Percentiles rank a stretch among this genome's conserved stretches.
These are phyloP conservation scores for Paramecium pentaurelia DNA, from an alignment of 73 alveolate species.

Conservation along the genomic window DNA sequence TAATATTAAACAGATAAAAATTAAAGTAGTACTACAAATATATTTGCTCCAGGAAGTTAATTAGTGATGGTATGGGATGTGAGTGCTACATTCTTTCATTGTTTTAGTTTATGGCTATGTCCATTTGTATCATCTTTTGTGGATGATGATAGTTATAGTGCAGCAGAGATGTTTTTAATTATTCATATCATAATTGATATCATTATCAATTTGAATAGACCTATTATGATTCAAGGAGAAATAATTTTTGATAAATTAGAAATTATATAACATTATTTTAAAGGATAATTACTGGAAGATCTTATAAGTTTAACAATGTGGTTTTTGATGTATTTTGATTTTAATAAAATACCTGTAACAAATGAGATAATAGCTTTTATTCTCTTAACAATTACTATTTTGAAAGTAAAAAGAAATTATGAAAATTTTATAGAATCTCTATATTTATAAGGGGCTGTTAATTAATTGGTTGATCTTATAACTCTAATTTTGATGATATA, in stretches of 20 bases:
- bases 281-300: neutral
- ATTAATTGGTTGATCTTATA: neutral
- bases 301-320: neutral
- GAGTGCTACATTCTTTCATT: neutral
- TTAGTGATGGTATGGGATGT: neutral
- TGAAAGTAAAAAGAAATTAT: neutral
- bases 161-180: neutral
- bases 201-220: neutral
- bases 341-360: neutral
- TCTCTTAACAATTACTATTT: neutral
- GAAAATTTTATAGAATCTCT: neutral
- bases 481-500: neutral
- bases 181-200: neutral
- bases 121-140: conserved; percentile 10
- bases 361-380: neutral
- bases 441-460: neutral
- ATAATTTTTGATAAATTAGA: neutral
- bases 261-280: neutral
- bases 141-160: neutral
- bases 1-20: neutral
- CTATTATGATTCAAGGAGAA: neutral
- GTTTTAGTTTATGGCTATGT: neutral
- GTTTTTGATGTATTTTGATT: conserved; percentile 14
- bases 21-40: neutral
- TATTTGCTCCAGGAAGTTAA: neutral